Evolutionary conservation across 2,329 filamentous ascomycete species (phyloP).

Genomic region (Fusarium tanahbumbuense): DNA sequence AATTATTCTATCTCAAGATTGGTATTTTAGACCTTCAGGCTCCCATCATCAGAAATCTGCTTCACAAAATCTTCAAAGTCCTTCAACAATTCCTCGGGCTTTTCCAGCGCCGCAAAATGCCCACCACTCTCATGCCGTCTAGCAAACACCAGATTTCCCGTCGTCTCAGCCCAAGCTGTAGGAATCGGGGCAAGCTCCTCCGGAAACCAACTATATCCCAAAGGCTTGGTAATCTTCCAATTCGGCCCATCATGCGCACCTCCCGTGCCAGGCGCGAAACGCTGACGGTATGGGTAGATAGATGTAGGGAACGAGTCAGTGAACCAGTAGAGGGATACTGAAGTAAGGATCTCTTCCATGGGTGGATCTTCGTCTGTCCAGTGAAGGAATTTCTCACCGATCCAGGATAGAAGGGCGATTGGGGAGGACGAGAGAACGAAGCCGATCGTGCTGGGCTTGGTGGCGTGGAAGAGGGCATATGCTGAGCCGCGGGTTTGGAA

Average conservation of each 20-base stretch:
- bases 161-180: neutral
- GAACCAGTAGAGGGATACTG: neutral
- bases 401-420: constrained; percentile 4
- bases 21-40: neutral
- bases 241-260: neutral
- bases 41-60: constrained; percentile 8
- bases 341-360: neutral
- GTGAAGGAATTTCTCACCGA: constrained; percentile 5
- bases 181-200: constrained; percentile 11
- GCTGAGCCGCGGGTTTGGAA: neutral
- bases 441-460: constrained; percentile 4
- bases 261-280: fast-evolving
- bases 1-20: neutral
- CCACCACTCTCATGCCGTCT: neutral
- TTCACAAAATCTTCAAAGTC: constrained; percentile 8
- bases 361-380: constrained; percentile 12
- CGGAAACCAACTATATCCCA: constrained; percentile 16
- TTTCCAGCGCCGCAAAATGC: constrained; percentile 3
- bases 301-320: constrained; percentile 8
- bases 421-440: constrained; percentile 4
- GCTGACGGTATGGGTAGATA: constrained; percentile 4
- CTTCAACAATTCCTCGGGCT: neutral
- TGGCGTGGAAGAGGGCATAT: neutral
- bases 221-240: neutral
- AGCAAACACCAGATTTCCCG: constrained; percentile 1